Percentiles rank a stretch among this genome's conserved stretches.
Evolutionary conservation across 352 stramenopile genomes (phyloP).

Genomic region (Thalassiosira tumida): DNA sequence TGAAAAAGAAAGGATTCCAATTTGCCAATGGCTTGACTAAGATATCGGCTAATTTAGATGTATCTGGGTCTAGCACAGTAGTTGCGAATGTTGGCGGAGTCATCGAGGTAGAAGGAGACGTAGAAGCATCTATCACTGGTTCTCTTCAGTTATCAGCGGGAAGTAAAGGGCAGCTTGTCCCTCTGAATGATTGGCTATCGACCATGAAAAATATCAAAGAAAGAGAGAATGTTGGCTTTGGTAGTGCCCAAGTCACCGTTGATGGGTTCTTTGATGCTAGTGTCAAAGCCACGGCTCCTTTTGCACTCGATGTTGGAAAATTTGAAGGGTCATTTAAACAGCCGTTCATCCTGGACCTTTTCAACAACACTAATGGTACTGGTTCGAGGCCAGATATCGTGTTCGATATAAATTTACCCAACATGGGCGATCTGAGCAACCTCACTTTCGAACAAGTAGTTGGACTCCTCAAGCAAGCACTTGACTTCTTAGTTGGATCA

Average conservation of each 20-base stretch:
- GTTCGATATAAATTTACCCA: conserved; percentile 35
- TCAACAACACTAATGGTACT: background rate
- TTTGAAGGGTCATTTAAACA: background rate
- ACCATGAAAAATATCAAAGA: conserved; percentile 26
- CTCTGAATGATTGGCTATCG: conserved; percentile 12
- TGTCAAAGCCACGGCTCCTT: background rate
- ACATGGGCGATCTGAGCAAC: conserved; percentile 32
- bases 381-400: background rate
- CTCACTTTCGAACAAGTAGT: background rate
- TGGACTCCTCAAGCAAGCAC: background rate
- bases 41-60: background rate
- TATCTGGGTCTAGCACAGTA: conserved; percentile 24
- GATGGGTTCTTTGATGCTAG: conserved; percentile 55
- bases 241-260: conserved; percentile 26
- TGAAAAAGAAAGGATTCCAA: conserved; percentile 41
- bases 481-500: conserved; percentile 73
- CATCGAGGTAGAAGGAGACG: conserved; percentile 26
- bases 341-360: background rate
- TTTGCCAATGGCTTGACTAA: conserved; percentile 36
- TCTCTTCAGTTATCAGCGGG: background rate
- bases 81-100: conserved; percentile 36
- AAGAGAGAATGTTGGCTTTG: conserved; percentile 38
- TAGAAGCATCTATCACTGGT: background rate
- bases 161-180: background rate
- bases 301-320: background rate